Percentiles rank a stretch among this genome's conserved stretches.
Conservation (phyloP, 2,329 filamentous ascomycete genomes). For the Colletotrichum theobromicola region DNA sequence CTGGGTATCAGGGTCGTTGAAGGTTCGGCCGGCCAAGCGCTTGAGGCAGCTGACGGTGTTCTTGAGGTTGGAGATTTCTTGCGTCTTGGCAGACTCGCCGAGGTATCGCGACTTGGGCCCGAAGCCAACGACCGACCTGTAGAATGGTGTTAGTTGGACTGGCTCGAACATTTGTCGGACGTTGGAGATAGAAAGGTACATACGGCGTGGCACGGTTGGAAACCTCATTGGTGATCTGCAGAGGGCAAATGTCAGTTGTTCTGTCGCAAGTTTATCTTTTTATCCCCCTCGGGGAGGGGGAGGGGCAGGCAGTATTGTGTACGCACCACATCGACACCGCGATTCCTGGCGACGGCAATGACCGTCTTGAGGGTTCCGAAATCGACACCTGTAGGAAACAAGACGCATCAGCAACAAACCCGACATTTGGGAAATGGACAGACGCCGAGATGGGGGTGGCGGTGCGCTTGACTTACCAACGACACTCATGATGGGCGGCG, state of each 20-base stretch:
- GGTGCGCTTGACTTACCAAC: conserved; percentile 48
- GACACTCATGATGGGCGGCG: conserved; percentile 56
- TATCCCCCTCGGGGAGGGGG: background rate
- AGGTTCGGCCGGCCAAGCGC: conserved; percentile 85
- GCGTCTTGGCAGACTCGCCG: conserved; percentile 95
- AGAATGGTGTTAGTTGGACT: conserved; percentile 11
- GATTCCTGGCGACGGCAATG: conserved; percentile 96
- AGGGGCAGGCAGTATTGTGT: conserved; percentile 26
- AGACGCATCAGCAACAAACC: conserved; percentile 16
- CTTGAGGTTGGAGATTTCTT: conserved; percentile 99
- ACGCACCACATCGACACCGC: conserved; percentile 98
- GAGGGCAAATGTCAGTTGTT: conserved; percentile 23
- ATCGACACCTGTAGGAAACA: conserved; percentile 73
- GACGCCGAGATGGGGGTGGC: background rate
- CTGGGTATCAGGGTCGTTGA: conserved; percentile 90
- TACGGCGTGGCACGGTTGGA: conserved; percentile 98
- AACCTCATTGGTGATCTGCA: conserved; percentile 96
- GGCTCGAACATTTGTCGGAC: conserved; percentile 17
- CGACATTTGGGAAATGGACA: background rate
- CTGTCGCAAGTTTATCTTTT: background rate
- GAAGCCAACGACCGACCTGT: conserved; percentile 91
- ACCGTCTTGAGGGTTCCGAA: conserved; percentile 97
- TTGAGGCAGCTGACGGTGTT: conserved; percentile 96
- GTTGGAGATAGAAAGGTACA: conserved; percentile 46
- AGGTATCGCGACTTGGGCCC: conserved; percentile 92